phyloP scores from a whole-genome alignment of 2,329 filamentous ascomycete species.

The Tolypocladium paradoxum region DNA sequence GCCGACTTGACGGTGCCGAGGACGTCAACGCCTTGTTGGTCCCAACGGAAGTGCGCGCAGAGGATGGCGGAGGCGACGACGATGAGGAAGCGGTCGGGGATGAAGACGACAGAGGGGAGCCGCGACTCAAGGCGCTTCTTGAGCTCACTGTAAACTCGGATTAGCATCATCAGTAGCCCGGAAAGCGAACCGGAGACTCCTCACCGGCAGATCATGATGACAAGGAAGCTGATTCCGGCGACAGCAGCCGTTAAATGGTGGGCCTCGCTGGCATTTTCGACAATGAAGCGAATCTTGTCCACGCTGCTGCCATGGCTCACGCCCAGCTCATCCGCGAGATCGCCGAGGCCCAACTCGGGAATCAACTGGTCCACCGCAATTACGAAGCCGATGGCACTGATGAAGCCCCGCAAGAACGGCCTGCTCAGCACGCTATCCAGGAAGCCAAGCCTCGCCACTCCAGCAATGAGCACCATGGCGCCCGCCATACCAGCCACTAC shows the following conservation, averaged over 20 bases:
- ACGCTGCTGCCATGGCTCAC: constrained; percentile 76
- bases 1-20: constrained; percentile 71
- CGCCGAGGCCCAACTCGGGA: constrained; percentile 71
- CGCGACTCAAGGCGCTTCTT: constrained; percentile 73
- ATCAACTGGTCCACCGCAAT: constrained; percentile 93
- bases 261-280: constrained; percentile 51
- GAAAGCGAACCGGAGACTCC: constrained; percentile 10
- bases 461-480: constrained; percentile 77
- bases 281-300: constrained; percentile 74
- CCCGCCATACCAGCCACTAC: constrained; percentile 83
- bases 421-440: constrained; percentile 88
- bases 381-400: constrained; percentile 92
- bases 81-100: constrained; percentile 85
- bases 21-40: constrained; percentile 68
- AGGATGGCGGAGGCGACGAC: constrained; percentile 77
- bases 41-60: constrained; percentile 68
- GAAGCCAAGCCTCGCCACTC: constrained; percentile 77
- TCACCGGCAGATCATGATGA: constrained; percentile 86
- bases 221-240: constrained; percentile 65
- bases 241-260: constrained; percentile 70
- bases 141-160: constrained; percentile 45
- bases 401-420: constrained; percentile 89
- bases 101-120: constrained; percentile 70
- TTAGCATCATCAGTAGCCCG: background rate
- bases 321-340: constrained; percentile 50